phyloP scores from a whole-genome alignment of 2,329 filamentous ascomycete species.

The Cryphonectria nitschkei region DNA sequence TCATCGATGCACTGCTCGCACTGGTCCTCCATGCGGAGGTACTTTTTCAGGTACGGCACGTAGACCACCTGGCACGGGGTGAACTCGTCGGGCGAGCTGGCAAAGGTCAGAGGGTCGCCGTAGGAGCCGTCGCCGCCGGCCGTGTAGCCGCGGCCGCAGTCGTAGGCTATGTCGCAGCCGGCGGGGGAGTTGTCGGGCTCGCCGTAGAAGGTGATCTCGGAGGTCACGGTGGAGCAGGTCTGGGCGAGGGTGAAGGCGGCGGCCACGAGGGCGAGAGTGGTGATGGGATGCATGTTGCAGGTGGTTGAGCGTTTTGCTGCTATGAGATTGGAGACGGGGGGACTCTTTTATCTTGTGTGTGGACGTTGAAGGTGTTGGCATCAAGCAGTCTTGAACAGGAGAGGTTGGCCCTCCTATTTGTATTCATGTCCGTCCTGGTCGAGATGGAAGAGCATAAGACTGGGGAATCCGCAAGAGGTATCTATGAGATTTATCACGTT shows the following conservation, averaged over 20 bases:
- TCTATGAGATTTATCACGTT: background rate
- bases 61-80: constrained; percentile 49
- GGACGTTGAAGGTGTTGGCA: background rate
- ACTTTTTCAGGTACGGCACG: constrained; percentile 48
- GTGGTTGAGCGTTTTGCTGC: background rate
- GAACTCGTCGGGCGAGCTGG: constrained; percentile 46
- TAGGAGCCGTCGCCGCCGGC: constrained; percentile 49
- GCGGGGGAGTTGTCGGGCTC: constrained; percentile 45
- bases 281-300: background rate
- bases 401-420: background rate
- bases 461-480: background rate
- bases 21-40: constrained; percentile 40
- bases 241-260: background rate
- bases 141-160: constrained; percentile 40
- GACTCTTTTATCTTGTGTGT: too few species aligned
- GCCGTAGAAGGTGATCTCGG: constrained; percentile 46
- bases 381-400: background rate
- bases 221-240: constrained; percentile 34
- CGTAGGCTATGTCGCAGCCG: constrained; percentile 40
- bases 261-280: background rate
- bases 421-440: background rate
- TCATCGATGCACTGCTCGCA: constrained; percentile 31
- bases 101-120: constrained; percentile 47
- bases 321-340: background rate
- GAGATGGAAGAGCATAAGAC: background rate